Evolutionary conservation across 179 eudicot species (phyloP).

Genomic region (Carnegiea gigantea): DNA sequence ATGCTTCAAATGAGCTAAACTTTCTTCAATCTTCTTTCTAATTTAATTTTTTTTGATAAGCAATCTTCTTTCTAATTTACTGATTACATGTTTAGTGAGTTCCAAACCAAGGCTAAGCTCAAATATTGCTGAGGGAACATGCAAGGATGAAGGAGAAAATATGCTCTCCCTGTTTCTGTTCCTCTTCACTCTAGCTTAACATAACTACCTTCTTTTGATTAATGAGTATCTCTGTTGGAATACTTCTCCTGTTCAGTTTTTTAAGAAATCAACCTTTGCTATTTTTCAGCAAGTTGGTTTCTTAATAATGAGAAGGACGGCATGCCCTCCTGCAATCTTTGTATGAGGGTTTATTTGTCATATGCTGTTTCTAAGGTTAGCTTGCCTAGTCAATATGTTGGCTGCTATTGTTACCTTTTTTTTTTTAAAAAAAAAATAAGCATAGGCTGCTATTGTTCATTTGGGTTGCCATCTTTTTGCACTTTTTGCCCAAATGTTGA

Average conservation of each 20-base stretch:
- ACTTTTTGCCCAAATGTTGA: background rate
- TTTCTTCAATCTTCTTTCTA: background rate
- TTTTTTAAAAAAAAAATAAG: no score
- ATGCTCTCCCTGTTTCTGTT: background rate
- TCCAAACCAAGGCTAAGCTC: background rate
- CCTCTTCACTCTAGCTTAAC: background rate
- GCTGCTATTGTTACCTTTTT: no score
- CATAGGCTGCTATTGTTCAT: background rate
- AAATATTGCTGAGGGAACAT: background rate
- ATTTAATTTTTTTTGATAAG: no score
- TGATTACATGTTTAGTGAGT: background rate
- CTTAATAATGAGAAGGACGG: background rate
- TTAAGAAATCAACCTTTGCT: background rate
- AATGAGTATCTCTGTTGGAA: background rate
- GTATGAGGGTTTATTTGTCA: background rate
- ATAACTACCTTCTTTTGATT: background rate
- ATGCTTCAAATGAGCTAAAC: no score
- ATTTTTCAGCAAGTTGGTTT: background rate
- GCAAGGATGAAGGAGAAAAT: background rate
- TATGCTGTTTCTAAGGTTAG: background rate
- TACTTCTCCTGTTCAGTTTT: no score
- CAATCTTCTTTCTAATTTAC: background rate
- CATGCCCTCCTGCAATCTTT: background rate
- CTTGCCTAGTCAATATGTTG: background rate
- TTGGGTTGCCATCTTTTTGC: background rate